A percentile compares a stretch with the other conserved stretches of the same genome.
These are phyloP conservation scores for Tetrapisispora fleetii DNA, from an alignment of 805 yeast genomes.

Conservation along the genomic window DNA sequence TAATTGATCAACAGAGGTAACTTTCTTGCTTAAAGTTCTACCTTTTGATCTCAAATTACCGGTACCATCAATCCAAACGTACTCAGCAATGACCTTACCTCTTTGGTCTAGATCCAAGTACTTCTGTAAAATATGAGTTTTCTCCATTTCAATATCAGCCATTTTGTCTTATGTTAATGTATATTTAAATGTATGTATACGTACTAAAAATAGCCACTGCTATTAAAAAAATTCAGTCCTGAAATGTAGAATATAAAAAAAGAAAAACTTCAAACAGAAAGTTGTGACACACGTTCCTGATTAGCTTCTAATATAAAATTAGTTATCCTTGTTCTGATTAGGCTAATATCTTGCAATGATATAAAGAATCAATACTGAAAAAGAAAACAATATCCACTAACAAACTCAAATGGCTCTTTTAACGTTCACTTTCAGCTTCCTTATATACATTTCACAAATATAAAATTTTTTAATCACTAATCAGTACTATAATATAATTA, in stretches of 20 bases:
- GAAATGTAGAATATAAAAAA: neutral
- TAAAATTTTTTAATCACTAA: too few relatives aligned
- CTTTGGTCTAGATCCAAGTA: constrained; percentile 76
- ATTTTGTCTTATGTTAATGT: constrained; percentile 3
- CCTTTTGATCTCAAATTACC: constrained; percentile 91
- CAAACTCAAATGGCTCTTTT: too few relatives aligned
- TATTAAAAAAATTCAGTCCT: neutral
- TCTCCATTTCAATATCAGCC: constrained; percentile 31
- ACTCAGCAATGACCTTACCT: constrained; percentile 86
- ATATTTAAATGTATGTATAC: neutral
- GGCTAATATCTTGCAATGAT: too few relatives aligned
- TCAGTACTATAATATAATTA: too few relatives aligned
- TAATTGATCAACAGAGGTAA: constrained; percentile 68
- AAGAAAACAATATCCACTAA: too few relatives aligned
- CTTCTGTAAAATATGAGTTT: constrained; percentile 74
- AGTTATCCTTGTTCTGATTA: too few relatives aligned
- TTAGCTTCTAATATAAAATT: too few relatives aligned
- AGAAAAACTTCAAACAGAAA: neutral
- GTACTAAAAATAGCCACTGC: neutral
- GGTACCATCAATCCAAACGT: constrained; percentile 93
- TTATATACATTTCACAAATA: too few relatives aligned
- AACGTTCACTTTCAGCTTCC: too few relatives aligned
- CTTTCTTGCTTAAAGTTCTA: constrained; percentile 65
- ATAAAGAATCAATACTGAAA: too few relatives aligned
- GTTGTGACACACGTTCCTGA: too few relatives aligned